phyloP scores from a whole-genome alignment of 2,329 filamentous ascomycete genomes.

The Ustilaginoidea virens region DNA sequence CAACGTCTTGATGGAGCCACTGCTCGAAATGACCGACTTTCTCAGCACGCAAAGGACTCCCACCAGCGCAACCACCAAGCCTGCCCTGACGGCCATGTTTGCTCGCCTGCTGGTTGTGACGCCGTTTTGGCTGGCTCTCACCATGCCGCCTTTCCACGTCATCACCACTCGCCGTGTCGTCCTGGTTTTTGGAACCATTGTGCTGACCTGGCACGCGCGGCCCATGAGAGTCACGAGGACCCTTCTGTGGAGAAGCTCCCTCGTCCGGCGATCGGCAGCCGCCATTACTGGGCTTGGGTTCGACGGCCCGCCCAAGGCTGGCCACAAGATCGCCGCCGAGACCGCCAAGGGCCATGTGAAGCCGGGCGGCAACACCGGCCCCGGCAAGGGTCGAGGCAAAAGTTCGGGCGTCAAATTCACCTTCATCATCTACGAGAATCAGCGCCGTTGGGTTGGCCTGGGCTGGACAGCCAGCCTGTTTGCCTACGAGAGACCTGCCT shows the following conservation, averaged over 20 bases:
- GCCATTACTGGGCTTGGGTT: conserved; percentile 72
- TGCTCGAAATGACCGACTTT: conserved; percentile 82
- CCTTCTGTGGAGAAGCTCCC: conserved; percentile 77
- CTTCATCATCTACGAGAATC: conserved; percentile 92
- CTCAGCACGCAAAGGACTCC: conserved; percentile 80
- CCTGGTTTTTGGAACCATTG: conserved; percentile 71
- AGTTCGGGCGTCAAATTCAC: conserved; percentile 85
- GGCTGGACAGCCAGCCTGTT: conserved; percentile 91
- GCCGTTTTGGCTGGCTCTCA: conserved; percentile 73
- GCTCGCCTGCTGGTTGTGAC: conserved; percentile 78
- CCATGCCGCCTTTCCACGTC: conserved; percentile 66
- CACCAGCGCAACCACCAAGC: conserved; percentile 79
- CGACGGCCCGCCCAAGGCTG: conserved; percentile 28
- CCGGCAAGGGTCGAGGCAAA: conserved; percentile 18
- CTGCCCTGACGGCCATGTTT: conserved; percentile 78
- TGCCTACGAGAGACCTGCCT: conserved; percentile 74
- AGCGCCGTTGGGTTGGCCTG: conserved; percentile 84
- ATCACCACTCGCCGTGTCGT: conserved; percentile 76
- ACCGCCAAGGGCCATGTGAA: conserved; percentile 9
- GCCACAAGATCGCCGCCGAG: conserved; percentile 12
- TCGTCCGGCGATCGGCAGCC: conserved; percentile 51
- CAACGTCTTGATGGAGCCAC: conserved; percentile 80
- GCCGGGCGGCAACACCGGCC: conserved; percentile 11
- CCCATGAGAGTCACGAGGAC: conserved; percentile 73
- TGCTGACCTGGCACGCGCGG: conserved; percentile 83